phyloP scores from a whole-genome alignment of 768 basidiomycete species.

The Leucocoprinus leucothites region DNA sequence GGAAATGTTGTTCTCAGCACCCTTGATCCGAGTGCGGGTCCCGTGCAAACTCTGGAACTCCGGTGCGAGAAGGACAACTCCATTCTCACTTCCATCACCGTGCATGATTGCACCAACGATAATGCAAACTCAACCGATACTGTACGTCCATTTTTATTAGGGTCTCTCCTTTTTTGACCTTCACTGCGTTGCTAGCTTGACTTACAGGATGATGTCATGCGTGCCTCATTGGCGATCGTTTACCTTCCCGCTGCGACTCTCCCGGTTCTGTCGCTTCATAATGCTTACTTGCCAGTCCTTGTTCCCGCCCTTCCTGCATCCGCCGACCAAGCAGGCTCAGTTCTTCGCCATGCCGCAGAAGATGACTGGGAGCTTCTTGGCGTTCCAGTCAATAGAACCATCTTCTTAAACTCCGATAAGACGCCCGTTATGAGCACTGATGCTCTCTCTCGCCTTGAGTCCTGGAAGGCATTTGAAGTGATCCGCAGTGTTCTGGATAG shows the following conservation, averaged over 20 bases:
- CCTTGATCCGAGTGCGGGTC: constrained; percentile 21
- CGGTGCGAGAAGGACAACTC: constrained; percentile 23
- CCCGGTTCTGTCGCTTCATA: constrained; percentile 33
- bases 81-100: constrained; percentile 28
- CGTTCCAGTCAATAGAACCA: constrained; percentile 37
- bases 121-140: constrained; percentile 18
- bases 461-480: constrained; percentile 39
- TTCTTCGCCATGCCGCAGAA: constrained; percentile 30
- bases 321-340: constrained; percentile 16
- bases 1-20: constrained; percentile 27
- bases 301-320: constrained; percentile 24
- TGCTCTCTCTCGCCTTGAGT: constrained; percentile 38
- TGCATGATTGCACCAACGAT: constrained; percentile 37
- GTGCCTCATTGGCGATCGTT: constrained; percentile 65
- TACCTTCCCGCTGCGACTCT: constrained; percentile 54
- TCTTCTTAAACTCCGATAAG: constrained; percentile 32
- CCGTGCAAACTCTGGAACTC: constrained; percentile 27
- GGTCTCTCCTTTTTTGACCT: constrained; percentile 22
- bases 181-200: constrained; percentile 37
- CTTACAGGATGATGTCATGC: constrained; percentile 29
- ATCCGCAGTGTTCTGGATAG: constrained; percentile 41
- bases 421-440: constrained; percentile 45
- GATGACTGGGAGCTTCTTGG: constrained; percentile 42
- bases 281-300: constrained; percentile 59
- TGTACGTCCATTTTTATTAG: constrained; percentile 31